These are phyloP conservation scores for Globisporangium abappressorium DNA, from an alignment of 352 stramenopile species.

Conservation along the genomic window DNA sequence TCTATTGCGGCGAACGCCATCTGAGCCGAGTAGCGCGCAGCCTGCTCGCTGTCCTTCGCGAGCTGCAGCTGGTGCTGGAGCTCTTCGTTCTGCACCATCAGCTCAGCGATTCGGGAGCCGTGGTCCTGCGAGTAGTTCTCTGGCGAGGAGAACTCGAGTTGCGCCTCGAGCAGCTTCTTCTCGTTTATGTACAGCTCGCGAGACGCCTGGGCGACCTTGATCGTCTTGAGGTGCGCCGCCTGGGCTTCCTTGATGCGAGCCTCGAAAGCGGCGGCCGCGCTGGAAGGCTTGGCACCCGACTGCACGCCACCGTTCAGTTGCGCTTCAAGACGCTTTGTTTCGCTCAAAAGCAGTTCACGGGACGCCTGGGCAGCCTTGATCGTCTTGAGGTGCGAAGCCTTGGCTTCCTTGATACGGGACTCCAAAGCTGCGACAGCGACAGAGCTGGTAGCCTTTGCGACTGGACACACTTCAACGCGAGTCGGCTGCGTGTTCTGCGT, in stretches of 20 bases:
- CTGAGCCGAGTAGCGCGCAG: conserved; percentile 67
- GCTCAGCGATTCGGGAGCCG: neutral
- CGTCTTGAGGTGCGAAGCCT: conserved; percentile 1
- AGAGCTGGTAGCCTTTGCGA: neutral
- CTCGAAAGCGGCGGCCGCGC: neutral
- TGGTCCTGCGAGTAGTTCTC: neutral
- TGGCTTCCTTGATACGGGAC: neutral
- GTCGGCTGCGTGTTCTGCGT: neutral
- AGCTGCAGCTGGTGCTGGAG: conserved; percentile 41
- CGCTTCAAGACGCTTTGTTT: conserved; percentile 9
- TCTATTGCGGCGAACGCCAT: conserved; percentile 67
- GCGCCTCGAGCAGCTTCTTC: conserved; percentile 1
- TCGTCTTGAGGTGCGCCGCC: conserved; percentile 8
- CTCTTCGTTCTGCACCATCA: conserved; percentile 30
- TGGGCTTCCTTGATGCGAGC: neutral
- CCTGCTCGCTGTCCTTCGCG: conserved; percentile 69
- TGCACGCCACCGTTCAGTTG: conserved; percentile 6
- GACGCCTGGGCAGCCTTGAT: conserved; percentile 8
- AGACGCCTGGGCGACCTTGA: conserved; percentile 2
- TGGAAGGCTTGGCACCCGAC: neutral
- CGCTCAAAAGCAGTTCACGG: conserved; percentile 4
- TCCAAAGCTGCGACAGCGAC: conserved; percentile 2
- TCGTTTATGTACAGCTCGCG: conserved; percentile 5
- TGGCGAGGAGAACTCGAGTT: neutral
- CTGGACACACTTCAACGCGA: neutral